Conservation (phyloP, 495 filamentous ascomycete genomes). For the Talaromyces nanjingensis region DNA sequence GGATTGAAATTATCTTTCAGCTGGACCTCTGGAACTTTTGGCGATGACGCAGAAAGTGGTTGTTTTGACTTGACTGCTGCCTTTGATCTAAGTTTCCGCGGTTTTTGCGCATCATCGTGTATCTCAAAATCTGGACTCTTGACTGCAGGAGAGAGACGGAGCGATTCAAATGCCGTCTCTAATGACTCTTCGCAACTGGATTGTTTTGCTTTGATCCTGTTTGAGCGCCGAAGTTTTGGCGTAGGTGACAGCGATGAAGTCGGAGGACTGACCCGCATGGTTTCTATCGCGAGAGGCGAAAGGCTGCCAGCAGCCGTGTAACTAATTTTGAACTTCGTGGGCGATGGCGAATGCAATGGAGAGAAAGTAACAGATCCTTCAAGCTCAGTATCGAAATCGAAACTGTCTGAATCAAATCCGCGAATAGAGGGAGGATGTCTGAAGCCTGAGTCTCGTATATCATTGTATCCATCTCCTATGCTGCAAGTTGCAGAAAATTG, state of each 20-base stretch:
- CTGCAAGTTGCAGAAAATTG: constrained; percentile 22
- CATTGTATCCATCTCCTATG: background rate
- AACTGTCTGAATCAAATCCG: background rate
- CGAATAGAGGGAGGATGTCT: constrained; percentile 9
- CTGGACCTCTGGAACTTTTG: background rate
- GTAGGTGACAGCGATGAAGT: background rate
- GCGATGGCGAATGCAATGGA: background rate
- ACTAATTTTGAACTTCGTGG: constrained; percentile 1
- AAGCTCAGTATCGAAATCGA: background rate
- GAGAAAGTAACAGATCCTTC: background rate
- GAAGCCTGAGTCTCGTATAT: constrained; percentile 10
- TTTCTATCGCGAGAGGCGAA: background rate
- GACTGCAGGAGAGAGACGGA: background rate
- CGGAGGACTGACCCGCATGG: background rate
- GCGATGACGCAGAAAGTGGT: background rate
- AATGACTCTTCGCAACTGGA: background rate
- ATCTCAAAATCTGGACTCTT: background rate
- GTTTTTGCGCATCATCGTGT: background rate
- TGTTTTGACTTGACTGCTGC: background rate
- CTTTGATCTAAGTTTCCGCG: background rate
- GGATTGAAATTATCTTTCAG: background rate
- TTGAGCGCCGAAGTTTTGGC: constrained; percentile 1
- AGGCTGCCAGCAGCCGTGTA: constrained; percentile 7
- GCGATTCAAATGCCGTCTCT: background rate
- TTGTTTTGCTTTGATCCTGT: background rate